A percentile compares a stretch with the other conserved stretches of the same genome.
These are phyloP conservation scores for Xerocomellus intermedius DNA, from an alignment of 768 basidiomycete species.

Conservation along the genomic window DNA sequence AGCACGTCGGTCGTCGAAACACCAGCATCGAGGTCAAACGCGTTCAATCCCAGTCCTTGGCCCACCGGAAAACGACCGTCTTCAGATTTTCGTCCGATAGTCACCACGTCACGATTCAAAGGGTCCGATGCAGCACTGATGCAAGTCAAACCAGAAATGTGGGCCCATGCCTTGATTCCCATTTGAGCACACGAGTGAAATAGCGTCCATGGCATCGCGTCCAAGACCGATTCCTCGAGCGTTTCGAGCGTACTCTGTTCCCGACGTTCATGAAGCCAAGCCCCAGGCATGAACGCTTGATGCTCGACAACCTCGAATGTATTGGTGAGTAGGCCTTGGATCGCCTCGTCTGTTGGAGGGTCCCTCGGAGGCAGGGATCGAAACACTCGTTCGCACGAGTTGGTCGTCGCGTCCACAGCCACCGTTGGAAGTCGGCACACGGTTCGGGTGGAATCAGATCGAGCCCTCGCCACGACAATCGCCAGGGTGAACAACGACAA, in stretches of 20 bases:
- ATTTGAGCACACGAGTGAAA: not conserved
- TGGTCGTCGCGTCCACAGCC: not conserved
- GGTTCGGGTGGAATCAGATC: not conserved
- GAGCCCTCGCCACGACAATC: not conserved
- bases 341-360: not conserved
- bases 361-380: no score
- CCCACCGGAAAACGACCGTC: not conserved
- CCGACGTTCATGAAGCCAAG: conserved; percentile 2
- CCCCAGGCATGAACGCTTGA: not conserved
- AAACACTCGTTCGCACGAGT: not conserved
- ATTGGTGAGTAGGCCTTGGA: not conserved
- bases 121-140: not conserved
- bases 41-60: not conserved
- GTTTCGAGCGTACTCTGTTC: not conserved
- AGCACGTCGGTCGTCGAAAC: no score
- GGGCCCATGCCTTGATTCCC: not conserved
- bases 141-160: not conserved
- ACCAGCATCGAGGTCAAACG: not conserved
- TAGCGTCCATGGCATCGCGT: not conserved
- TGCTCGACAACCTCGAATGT: not conserved
- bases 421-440: not conserved
- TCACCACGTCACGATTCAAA: not conserved
- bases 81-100: not conserved
- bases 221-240: not conserved
- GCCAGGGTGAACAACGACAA: conserved; percentile 4